Evolutionary conservation across 352 stramenopile genomes (phyloP), one percentile per base, ranked within the genome.

Genomic region (Phytopythium cucurbitacearum): DNA sequence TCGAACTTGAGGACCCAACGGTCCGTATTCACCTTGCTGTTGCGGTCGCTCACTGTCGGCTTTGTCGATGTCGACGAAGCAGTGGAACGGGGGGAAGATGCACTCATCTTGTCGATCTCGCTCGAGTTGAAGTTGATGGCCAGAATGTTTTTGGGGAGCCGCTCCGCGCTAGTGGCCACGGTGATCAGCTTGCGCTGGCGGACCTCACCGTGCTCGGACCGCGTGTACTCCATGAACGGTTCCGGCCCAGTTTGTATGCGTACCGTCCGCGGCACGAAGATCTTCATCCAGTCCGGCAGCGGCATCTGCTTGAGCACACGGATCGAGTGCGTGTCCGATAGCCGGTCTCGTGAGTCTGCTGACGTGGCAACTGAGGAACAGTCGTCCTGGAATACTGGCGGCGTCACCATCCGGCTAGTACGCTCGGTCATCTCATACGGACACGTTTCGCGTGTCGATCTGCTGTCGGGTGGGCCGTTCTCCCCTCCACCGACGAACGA

Each of bases 1-100:
- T 86, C 72, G 28, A 89, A 89, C 39, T 76, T 82, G 34, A 89
- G 71, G 13, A 86, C 69, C 79, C 79, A 89, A 53, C 79, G 83
- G 53, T 78, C 77, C 0, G 41, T 40, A 10, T 41, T 35, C 34
- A 76, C 67, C 48, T 76, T 72, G 32, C 70, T 57, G 21, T 62
- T 59, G 12, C 40, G 11, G 28, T 15, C 48, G 57, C 41, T 11
- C 45, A 6, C 52, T 69, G 33, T 1, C 45, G 45, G 12, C 7
- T 39, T 51, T 47, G 39, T 53, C 36, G 21, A 47, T 28, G 21
- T 28, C 33, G 40, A 60, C 16, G 48, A 16, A 7, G 48, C 35
- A n/a, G 38, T 59, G 40, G 59, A 63, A 35, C 21, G 21, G 21
- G 21, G 21, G 21, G 21, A 28, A 28, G 56, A 64, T 1, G 41